Base-by-base conservation (phyloP, 257 asterid genomes). In the Paulownia fortunei region DNA sequence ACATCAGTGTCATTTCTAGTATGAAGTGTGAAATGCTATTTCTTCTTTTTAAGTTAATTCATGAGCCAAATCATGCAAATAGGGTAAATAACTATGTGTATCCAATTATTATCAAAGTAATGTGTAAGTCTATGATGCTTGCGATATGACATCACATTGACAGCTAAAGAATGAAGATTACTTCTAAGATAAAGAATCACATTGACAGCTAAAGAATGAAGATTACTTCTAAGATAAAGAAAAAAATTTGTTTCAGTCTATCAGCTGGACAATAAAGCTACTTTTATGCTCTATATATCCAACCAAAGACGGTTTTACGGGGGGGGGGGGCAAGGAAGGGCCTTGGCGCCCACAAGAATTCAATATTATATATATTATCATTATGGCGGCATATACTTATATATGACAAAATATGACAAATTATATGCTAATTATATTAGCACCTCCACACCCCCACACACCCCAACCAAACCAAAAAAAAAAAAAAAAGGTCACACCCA, bases 251-350 rank as follows among this genome's bases (percentile, higher is more conserved):
- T 12, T 65, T 54, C 0, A 65, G 52, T 46, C 63, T 15, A 74
- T 44, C 55, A 42, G 76, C 60, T n/a, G 72, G 72, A 79, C 19
- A 39, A 44, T 41, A 55, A 55, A 44, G 71, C 47, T 42, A 44
- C 13, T 72, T 73, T 36, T 18, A 62, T 8, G 37, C 65, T 19
- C 32, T 12, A 62, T 30, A 11, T 32, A 30, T 12, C 37, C n/a
- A 10, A 8, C 34, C 8, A n/a, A n/a, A n/a, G n/a, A n/a, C n/a
- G n/a, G n/a, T n/a, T n/a, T n/a, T n/a, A n/a, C n/a, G n/a, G n/a
- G n/a, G n/a, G n/a, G n/a, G n/a, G n/a, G n/a, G n/a, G n/a, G n/a
- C n/a, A n/a, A n/a, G n/a, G n/a, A n/a, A n/a, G n/a, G n/a, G n/a
- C n/a, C n/a, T n/a, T n/a, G n/a, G n/a, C n/a, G n/a, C n/a, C n/a